These are phyloP conservation scores for Mycena olivaceomarginata DNA, from an alignment of 768 basidiomycete species.

Conservation along the genomic window DNA sequence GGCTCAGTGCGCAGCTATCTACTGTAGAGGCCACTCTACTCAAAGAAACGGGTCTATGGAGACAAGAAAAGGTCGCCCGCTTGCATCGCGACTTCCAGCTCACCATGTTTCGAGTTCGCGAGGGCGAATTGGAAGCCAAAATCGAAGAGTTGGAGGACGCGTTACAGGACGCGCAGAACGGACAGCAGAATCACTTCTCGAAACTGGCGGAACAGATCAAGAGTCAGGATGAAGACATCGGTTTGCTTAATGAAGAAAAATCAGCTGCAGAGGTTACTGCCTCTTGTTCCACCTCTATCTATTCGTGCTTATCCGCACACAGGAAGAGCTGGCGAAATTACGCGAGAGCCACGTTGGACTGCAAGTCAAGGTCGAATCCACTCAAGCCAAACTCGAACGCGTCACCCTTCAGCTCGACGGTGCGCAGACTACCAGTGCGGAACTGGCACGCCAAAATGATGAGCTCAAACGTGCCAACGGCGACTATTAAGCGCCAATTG, in stretches of 20 bases:
- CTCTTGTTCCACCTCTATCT: constrained; percentile 6
- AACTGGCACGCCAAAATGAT: constrained; percentile 74
- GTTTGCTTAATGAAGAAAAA: constrained; percentile 62
- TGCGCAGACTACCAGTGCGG: constrained; percentile 68
- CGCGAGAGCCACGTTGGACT: constrained; percentile 72
- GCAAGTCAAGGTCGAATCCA: constrained; percentile 66
- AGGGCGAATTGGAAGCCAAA: constrained; percentile 74
- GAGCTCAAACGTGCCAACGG: constrained; percentile 74
- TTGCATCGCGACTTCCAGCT: constrained; percentile 81
- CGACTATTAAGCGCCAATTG: constrained; percentile 78
- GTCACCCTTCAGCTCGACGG: constrained; percentile 75
- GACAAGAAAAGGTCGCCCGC: constrained; percentile 75
- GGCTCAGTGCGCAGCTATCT: constrained; percentile 72
- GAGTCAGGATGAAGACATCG: constrained; percentile 58
- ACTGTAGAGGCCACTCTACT: constrained; percentile 70
- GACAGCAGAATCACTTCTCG: constrained; percentile 15
- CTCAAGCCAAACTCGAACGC: constrained; percentile 74
- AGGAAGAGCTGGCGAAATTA: constrained; percentile 63
- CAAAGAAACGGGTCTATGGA: constrained; percentile 71
- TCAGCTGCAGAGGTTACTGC: constrained; percentile 67
- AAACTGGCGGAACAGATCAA: constrained; percentile 49
- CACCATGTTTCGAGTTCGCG: constrained; percentile 79
- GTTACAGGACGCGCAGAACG: constrained; percentile 38
- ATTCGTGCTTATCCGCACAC: constrained; percentile 35
- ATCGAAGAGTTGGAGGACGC: constrained; percentile 73